Evolutionary conservation across 1,139 yeast species (phyloP), one percentile per base, ranked within the genome.

Genomic region (Blastobotrys petasosporus): DNA sequence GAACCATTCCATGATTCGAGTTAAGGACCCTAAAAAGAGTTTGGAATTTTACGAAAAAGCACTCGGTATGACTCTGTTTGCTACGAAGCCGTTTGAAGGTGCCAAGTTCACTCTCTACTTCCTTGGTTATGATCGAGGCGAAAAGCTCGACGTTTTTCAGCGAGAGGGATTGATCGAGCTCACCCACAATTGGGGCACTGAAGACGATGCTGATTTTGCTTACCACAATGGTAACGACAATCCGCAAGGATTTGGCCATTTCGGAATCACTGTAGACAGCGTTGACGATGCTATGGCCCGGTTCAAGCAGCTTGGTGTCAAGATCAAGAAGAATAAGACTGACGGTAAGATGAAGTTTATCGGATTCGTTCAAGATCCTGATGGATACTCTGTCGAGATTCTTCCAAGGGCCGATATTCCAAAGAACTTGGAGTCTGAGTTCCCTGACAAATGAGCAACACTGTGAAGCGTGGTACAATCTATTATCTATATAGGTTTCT

Each of bases 131-230:
- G 66, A 62, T 39, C 52, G 54, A n/a, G 69, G 66, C 52, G 60
- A 60, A 44, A 71, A 68, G 46, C 63, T 56, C 11, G 60, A 58
- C 13, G 54, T 51, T 13, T 54, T 56, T 8, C 55, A 62, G 39
- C 69, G 77, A 49, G 85, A 85, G 63, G 82, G 92, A 23, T 66
- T 92, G 8, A 67, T 92, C 45, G 98, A 92, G 67, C 73, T 92
- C 61, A 90, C 97, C 40, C 94, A 87, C 70, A 92, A 92, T 68
- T 88, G 87, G 82, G 98, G 97, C 28, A 85, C 97, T 13, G 98
- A 92, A 63, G 61, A 70, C 25, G 95, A 90, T 53, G 73, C 76
- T 10, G 73, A 74, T 11, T 85, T 87, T 68, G 64, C 71, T 45
- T 92, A 92, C 67, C 95, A 90, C 65, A 85, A 81, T 55, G 95